Base-by-base conservation (phyloP, 768 basidiomycete species). In the Phanerochaete sordida region DNA sequence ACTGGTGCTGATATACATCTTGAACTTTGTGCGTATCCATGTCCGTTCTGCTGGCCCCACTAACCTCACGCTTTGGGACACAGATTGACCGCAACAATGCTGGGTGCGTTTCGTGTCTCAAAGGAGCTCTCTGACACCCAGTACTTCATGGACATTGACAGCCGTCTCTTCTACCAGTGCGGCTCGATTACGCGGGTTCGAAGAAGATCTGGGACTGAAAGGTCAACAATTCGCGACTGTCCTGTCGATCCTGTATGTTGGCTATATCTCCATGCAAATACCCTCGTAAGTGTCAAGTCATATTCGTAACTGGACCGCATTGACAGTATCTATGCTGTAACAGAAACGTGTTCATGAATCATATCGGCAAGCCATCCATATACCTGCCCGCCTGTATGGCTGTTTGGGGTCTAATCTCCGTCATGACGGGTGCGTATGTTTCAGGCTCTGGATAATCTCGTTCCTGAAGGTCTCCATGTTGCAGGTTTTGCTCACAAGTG, bases 261-360 rank as follows among this genome's bases (percentile, higher is more conserved):
- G 87, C 15, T 91, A 91, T 66, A 87, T 87, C 61, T 72, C 88
- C 43, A 90, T 90, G 88, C 90, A 91, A 69, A 79, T 91, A 58
- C 89, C 89, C 26, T 88, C 85, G 85, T 87, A 65, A 64, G 85
- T 74, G 3, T 30, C 37, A 27, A 33, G 39, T 4, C 5, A 13
- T 35, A 11, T 24, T 28, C 23, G 50, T 2, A 11, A 5, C 5
- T 4, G 37, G 3, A 28, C 28, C 3, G 13, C 43, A 16, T 48
- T 11, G 27, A 27, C n/a, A n/a, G n/a, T n/a, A n/a, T n/a, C n/a
- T n/a, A 26, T 44, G 19, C 39, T 11, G 16, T 31, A 23, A 13
- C 24, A 91, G 90, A 15, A 90, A 90, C 63, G 85, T 89, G 78
- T 82, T 88, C 59, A 69, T 90, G 47, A 83, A 85, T 66, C 75